Evolutionary conservation across 2,329 filamentous ascomycete genomes (phyloP).

Genomic region (Aspergillus sergii): DNA sequence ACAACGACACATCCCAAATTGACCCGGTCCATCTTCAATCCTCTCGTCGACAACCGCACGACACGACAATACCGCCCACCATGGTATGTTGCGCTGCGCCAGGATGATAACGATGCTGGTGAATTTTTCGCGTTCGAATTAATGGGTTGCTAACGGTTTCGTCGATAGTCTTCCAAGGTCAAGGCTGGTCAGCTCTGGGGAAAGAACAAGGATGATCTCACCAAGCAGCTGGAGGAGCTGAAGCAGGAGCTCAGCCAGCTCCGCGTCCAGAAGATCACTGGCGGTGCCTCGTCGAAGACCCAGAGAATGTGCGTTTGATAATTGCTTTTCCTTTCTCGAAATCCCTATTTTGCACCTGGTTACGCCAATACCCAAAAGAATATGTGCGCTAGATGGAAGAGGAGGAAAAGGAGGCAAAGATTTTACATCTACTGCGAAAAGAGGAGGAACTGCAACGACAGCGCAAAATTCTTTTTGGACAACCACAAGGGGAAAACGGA

Average conservation of each 20-base stretch:
- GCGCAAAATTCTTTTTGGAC: not conserved
- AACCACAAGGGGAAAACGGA: not conserved
- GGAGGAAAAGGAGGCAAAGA: conserved; percentile 2
- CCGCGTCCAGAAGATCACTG: conserved; percentile 96
- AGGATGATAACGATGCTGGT: conserved; percentile 23
- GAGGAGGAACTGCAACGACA: conserved; percentile 7
- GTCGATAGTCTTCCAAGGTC: conserved; percentile 70
- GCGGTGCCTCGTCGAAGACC: conserved; percentile 91
- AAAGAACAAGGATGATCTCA: conserved; percentile 99
- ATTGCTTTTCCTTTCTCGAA: conserved; percentile 6
- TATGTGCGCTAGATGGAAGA: not conserved
- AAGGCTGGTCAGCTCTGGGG: conserved; percentile 96
- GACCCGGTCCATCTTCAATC: conserved; percentile 46
- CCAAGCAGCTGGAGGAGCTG: conserved; percentile 90
- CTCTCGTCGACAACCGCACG: conserved; percentile 51
- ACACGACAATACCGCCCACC: conserved; percentile 44
- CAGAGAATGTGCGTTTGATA: conserved; percentile 82
- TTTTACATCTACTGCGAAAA: conserved; percentile 5
- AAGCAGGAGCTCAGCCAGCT: conserved; percentile 96
- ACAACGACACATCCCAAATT: conserved; percentile 44
- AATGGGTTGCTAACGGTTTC: not conserved
- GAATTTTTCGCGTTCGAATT: conserved; percentile 8
- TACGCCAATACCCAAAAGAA: not conserved
- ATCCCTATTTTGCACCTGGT: not conserved
- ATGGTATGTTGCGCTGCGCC: conserved; percentile 42